These are phyloP conservation scores for Perkinsus chesapeaki DNA, from an alignment of 169 alveolate species.

Conservation along the genomic window DNA sequence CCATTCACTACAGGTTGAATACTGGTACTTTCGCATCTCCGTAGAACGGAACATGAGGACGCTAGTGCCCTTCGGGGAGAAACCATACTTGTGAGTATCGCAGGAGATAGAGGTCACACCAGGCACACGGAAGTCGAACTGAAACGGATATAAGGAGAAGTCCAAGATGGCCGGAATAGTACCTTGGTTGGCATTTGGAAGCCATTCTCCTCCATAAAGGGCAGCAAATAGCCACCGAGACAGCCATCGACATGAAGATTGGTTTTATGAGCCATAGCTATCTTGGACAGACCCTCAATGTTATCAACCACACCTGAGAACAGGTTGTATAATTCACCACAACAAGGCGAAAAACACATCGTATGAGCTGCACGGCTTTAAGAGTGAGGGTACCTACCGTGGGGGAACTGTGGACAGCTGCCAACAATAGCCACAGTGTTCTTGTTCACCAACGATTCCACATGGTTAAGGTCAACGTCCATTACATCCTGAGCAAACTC, in stretches of 20 bases:
- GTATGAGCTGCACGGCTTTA: no score
- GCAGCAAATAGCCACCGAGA: slow-evolving; percentile 62
- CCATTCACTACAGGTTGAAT: slow-evolving; percentile 50
- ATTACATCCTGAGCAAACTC: not conserved
- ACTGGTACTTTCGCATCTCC: slow-evolving; percentile 48
- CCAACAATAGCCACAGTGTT: slow-evolving; percentile 65
- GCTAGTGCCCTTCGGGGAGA: slow-evolving; percentile 74
- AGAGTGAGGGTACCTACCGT: no score
- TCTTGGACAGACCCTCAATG: slow-evolving; percentile 37
- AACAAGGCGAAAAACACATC: no score
- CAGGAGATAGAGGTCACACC: slow-evolving; percentile 76
- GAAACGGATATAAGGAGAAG: not conserved
- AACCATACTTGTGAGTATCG: slow-evolving; percentile 73
- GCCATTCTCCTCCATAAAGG: slow-evolving; percentile 50
- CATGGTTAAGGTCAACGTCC: not conserved
- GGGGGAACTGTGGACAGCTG: slow-evolving; percentile 56
- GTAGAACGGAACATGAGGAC: slow-evolving; percentile 48
- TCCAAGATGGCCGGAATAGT: no score
- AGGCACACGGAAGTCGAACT: slow-evolving; percentile 57
- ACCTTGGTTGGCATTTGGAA: slow-evolving; percentile 19
- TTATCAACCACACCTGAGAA: not conserved
- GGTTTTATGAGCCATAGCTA: slow-evolving; percentile 43
- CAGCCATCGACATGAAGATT: slow-evolving; percentile 72
- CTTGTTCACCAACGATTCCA: slow-evolving; percentile 18
- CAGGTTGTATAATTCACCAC: not conserved